These are phyloP conservation scores for Penstemon davidsonii DNA, from an alignment of 257 asterid genomes.

Conservation along the genomic window DNA sequence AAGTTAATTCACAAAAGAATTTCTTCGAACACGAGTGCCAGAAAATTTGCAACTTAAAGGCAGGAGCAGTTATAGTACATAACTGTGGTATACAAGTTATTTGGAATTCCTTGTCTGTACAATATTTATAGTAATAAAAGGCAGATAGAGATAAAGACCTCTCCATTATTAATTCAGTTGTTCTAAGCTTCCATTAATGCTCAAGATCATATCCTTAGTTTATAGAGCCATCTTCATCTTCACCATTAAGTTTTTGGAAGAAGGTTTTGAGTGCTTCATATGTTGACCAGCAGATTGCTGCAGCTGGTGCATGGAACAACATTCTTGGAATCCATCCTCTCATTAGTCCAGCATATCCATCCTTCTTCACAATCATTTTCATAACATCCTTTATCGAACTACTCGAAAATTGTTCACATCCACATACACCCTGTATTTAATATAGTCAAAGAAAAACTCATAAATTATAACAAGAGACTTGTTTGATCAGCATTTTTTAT, in stretches of 20 bases:
- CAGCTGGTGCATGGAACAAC: conserved; percentile 78
- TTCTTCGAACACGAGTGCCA: too few species aligned
- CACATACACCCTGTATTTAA: conserved; percentile 60
- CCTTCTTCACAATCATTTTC: conserved; percentile 41
- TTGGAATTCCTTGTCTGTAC: too few species aligned
- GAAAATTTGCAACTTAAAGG: too few species aligned
- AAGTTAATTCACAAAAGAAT: too few species aligned
- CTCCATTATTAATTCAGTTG: too few species aligned
- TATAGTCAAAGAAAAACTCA: not conserved
- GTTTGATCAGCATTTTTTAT: too few species aligned
- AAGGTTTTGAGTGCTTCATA: conserved; percentile 57
- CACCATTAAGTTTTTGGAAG: conserved; percentile 36
- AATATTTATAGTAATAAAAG: too few species aligned
- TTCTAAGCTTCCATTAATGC: too few species aligned
- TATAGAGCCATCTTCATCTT: not conserved
- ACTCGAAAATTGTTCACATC: conserved; percentile 52
- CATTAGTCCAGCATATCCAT: conserved; percentile 58
- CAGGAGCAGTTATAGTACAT: too few species aligned
- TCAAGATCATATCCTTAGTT: conserved; percentile 6
- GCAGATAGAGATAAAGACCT: too few species aligned
- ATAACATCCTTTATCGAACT: conserved; percentile 51
- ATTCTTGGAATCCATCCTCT: conserved; percentile 70
- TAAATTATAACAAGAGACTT: too few species aligned
- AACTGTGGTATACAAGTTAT: too few species aligned
- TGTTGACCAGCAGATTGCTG: conserved; percentile 75